Conservation (phyloP, 805 yeast species). For the Wickerhamiella spandovensis region DNA sequence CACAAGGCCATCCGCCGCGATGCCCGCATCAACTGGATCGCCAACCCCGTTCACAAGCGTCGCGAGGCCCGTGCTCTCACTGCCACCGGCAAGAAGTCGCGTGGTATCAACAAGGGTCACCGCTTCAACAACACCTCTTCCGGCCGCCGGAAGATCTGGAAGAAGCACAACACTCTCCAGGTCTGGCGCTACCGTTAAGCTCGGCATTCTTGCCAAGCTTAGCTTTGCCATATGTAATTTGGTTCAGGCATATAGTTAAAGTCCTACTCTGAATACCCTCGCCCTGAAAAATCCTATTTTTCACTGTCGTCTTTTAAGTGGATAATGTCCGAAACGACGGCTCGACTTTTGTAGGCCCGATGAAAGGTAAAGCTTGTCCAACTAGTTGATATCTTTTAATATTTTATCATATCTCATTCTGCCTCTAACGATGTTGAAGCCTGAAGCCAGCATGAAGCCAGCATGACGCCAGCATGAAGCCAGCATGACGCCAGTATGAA, state of each 20-base stretch:
- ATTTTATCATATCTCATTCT: too few species aligned
- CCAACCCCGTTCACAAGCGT: slow-evolving; percentile 99
- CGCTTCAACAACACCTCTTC: slow-evolving; percentile 93
- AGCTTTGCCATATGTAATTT: not conserved
- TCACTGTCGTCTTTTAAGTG: too few species aligned
- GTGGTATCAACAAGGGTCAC: slow-evolving; percentile 99
- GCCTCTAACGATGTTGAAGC: too few species aligned
- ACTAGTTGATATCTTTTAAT: too few species aligned
- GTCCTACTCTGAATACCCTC: not conserved
- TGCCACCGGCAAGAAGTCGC: slow-evolving; percentile 94
- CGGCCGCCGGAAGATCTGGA: slow-evolving; percentile 99
- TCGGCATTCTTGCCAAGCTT: not conserved
- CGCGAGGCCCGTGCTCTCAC: slow-evolving; percentile 99
- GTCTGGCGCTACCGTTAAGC: slow-evolving; percentile 98
- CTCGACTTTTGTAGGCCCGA: too few species aligned
- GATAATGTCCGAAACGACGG: too few species aligned
- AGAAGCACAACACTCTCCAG: slow-evolving; percentile 95
- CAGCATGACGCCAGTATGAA: too few species aligned
- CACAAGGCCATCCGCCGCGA: slow-evolving; percentile 99
- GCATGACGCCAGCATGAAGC: too few species aligned
- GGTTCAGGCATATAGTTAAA: not conserved
- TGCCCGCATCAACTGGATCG: slow-evolving; percentile 99
- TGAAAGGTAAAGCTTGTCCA: too few species aligned
- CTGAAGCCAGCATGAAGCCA: too few species aligned
- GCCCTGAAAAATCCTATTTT: not conserved